Evolutionary conservation across 495 filamentous ascomycete species (phyloP), one percentile per base, ranked within the genome.

Genomic region (Hapsidospora chrysogenum): DNA sequence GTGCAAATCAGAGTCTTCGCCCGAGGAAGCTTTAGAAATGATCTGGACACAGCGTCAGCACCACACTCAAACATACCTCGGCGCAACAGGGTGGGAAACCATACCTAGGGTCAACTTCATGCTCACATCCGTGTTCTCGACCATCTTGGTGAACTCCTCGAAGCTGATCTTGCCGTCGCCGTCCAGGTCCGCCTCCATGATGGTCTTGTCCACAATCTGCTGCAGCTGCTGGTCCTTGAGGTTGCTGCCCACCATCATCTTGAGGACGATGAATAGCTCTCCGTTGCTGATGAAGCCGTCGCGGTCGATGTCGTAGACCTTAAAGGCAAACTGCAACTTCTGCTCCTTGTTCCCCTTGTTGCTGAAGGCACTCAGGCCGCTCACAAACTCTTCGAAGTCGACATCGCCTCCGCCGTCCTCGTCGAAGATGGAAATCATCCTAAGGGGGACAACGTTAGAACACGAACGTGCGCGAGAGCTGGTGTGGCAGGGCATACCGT

Each of bases 241-340:
- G 60, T 99, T 99, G 62, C 85, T 95, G 30, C 89, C 89, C 41
- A 99, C 89, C 89, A 99, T 99, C 89, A 99, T 99, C 76, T 99
- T 99, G 43, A 99, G 66, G 49, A 99, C 89, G 51, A 99, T 95
- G 56, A 96, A 99, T 29, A 99, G 67, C 64, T 99, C 89, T 41
- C 89, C 89, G 58, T 99, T 99, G 61, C 81, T 89, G 47, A 99
- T 99, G 58, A 82, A 99, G 4, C 92, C 89, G 61, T 99, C 89
- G 19, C 89, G 78, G 62, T 99, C 89, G 45, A 99, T 96, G 55
- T 99, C 89, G 64, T 99, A 99, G 31, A 99, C 89, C 58, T 94
- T 92, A 72, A 99, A 99, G 29, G 89, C 89, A 52, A 99, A 99
- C 18, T 70, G 76, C 39, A 96, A 69, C 63, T 99, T 99, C 61